These are phyloP conservation scores for Arctium lappa DNA, from an alignment of 129 eudicot species.

Conservation along the genomic window DNA sequence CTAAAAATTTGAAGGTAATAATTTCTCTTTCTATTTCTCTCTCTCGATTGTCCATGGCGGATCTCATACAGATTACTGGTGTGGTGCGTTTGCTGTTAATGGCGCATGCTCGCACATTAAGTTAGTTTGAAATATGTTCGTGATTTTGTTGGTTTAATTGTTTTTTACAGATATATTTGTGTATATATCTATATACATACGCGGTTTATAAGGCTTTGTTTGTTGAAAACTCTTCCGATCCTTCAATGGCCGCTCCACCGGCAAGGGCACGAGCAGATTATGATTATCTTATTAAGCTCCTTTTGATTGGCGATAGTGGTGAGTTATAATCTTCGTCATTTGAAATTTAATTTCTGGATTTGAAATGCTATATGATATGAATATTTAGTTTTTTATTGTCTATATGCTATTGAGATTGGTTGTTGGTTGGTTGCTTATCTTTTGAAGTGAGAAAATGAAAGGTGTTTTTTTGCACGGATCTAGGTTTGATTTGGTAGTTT, in stretches of 20 bases:
- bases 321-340: constrained; percentile 14
- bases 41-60: constrained; percentile 6
- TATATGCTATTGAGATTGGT: not conserved
- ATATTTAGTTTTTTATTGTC: not conserved
- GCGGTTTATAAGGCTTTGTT: constrained; percentile 11
- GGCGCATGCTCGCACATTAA: constrained; percentile 1
- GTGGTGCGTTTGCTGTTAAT: constrained; percentile 7
- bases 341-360: not conserved
- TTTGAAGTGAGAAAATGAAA: not conserved
- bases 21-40: not conserved
- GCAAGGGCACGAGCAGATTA: constrained; percentile 75
- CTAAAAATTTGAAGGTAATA: constrained; percentile 9
- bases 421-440: not conserved
- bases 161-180: constrained; percentile 6
- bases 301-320: constrained; percentile 89
- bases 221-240: constrained; percentile 16
- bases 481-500: constrained; percentile 14
- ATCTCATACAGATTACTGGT: constrained; percentile 20
- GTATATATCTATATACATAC: constrained; percentile 18
- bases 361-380: not conserved
- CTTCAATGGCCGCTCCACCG: constrained; percentile 80
- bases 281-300: constrained; percentile 86
- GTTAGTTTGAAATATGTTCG: not conserved
- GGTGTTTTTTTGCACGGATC: constrained; percentile 14
- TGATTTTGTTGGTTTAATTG: constrained; percentile 16